Evolutionary conservation across 805 yeast species (phyloP).

Genomic region (Lachancea dasiensis): DNA sequence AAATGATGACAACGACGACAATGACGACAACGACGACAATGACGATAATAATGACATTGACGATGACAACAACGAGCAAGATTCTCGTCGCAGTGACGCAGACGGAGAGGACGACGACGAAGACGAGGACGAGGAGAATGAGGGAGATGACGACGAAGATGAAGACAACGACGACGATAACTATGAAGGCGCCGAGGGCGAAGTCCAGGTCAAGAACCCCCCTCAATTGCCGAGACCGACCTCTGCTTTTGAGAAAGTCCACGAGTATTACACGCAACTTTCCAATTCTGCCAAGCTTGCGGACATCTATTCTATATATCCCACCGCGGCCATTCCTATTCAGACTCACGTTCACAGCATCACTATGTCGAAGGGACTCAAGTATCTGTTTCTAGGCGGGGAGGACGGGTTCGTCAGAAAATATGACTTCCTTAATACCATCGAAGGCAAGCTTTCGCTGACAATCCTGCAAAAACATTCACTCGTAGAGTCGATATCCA

Average conservation of each 20-base stretch:
- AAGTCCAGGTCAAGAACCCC: slow-evolving; percentile 12
- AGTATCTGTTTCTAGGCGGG: slow-evolving; percentile 90
- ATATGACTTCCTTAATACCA: slow-evolving; percentile 77
- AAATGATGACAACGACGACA: slow-evolving; percentile 16
- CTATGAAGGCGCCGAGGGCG: slow-evolving; percentile 15
- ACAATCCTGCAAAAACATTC: slow-evolving; percentile 91
- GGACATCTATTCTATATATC: slow-evolving; percentile 61
- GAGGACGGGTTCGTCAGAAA: slow-evolving; percentile 91
- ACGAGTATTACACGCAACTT: slow-evolving; percentile 31
- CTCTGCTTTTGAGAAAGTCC: slow-evolving; percentile 21
- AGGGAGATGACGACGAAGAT: slow-evolving; percentile 15
- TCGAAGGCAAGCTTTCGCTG: slow-evolving; percentile 79
- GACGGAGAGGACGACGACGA: slow-evolving; percentile 1
- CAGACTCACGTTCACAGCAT: slow-evolving; percentile 71
- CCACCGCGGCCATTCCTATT: slow-evolving; percentile 84
- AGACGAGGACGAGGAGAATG: slow-evolving; percentile 13
- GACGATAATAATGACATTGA: slow-evolving; percentile 14
- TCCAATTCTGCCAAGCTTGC: slow-evolving; percentile 45
- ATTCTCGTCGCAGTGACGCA: slow-evolving; percentile 16
- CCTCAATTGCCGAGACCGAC: slow-evolving; percentile 11
- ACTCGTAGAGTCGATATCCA: slow-evolving; percentile 75
- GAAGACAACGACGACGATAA: slow-evolving; percentile 14
- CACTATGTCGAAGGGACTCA: slow-evolving; percentile 71
- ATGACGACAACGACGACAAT: slow-evolving; percentile 22
- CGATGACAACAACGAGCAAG: slow-evolving; percentile 22